Percentiles rank a stretch among this genome's conserved stretches.
Conservation (phyloP, 1,284 basidiomycete species). For the Marasmius oreades region DNA sequence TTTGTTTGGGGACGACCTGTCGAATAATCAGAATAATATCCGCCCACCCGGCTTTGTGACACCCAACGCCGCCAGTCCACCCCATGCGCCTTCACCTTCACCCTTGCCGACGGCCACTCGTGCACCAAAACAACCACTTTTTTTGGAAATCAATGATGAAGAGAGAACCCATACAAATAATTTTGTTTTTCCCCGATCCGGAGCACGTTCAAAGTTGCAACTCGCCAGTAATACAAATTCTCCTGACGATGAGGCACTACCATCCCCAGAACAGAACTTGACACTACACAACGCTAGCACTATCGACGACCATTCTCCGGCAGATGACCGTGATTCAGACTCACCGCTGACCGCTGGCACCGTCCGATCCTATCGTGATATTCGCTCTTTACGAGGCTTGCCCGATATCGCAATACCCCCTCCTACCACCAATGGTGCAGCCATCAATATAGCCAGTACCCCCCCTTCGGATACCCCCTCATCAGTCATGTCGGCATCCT, state of each 20-base stretch:
- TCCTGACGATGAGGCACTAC: constrained; percentile 22
- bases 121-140: constrained; percentile 18
- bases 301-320: constrained; percentile 5
- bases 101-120: constrained; percentile 23
- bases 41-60: constrained; percentile 33
- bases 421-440: constrained; percentile 11
- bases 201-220: constrained; percentile 30
- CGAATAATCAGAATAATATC: constrained; percentile 36
- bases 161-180: constrained; percentile 43
- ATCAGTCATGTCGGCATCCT: constrained; percentile 19
- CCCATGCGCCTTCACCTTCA: constrained; percentile 23
- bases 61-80: constrained; percentile 24
- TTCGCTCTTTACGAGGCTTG: constrained; percentile 35
- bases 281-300: neutral
- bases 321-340: constrained; percentile 9
- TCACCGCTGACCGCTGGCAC: constrained; percentile 10
- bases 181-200: constrained; percentile 51
- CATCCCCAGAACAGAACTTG: constrained; percentile 6
- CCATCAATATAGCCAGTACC: constrained; percentile 19
- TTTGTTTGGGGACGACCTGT: constrained; percentile 60
- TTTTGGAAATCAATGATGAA: constrained; percentile 30
- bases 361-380: constrained; percentile 30
- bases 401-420: constrained; percentile 40
- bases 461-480: constrained; percentile 5
- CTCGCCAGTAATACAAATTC: constrained; percentile 20